Conservation (phyloP, 495 filamentous ascomycete genomes). For the Cercophora samala region DNA sequence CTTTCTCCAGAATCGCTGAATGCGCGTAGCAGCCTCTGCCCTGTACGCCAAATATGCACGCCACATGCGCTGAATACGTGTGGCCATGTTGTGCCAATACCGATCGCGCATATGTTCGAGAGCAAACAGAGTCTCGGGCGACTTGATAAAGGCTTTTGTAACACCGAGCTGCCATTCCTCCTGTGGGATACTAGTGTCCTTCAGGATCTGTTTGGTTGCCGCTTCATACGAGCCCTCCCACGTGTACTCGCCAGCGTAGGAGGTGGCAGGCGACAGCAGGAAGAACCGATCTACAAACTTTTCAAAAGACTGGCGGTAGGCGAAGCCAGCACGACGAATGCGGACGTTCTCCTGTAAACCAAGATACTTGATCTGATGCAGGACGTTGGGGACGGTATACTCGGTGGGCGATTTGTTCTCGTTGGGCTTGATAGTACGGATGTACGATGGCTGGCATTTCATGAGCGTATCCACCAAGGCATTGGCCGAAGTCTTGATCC, state of each 20-base stretch:
- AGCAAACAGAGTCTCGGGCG: constrained; percentile 94
- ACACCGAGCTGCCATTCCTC: constrained; percentile 98
- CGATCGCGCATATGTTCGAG: constrained; percentile 95
- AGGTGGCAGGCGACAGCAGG: constrained; percentile 87
- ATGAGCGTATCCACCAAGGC: constrained; percentile 92
- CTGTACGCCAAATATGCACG: constrained; percentile 90
- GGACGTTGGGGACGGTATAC: constrained; percentile 85
- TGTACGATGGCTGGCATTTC: constrained; percentile 96
- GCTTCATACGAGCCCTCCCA: constrained; percentile 85
- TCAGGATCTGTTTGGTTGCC: constrained; percentile 90
- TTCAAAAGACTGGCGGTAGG: constrained; percentile 95
- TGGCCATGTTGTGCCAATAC: constrained; percentile 99
- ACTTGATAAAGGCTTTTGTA: constrained; percentile 97
- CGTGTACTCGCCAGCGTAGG: constrained; percentile 94
- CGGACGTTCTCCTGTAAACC: constrained; percentile 98
- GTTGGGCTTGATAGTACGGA: constrained; percentile 98
- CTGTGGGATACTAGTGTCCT: constrained; percentile 88
- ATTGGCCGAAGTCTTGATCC: constrained; percentile 95
- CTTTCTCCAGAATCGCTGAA: constrained; percentile 93
- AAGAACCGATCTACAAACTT: constrained; percentile 99
- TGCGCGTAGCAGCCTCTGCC: constrained; percentile 86
- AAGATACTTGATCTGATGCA: constrained; percentile 99
- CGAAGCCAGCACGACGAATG: constrained; percentile 94
- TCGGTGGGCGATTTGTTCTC: constrained; percentile 94
- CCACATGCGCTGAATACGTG: constrained; percentile 95